Evolutionary conservation across 805 yeast species (phyloP), one percentile per base, ranked within the genome.

Genomic region (Tetrapisispora namnaoensis): DNA sequence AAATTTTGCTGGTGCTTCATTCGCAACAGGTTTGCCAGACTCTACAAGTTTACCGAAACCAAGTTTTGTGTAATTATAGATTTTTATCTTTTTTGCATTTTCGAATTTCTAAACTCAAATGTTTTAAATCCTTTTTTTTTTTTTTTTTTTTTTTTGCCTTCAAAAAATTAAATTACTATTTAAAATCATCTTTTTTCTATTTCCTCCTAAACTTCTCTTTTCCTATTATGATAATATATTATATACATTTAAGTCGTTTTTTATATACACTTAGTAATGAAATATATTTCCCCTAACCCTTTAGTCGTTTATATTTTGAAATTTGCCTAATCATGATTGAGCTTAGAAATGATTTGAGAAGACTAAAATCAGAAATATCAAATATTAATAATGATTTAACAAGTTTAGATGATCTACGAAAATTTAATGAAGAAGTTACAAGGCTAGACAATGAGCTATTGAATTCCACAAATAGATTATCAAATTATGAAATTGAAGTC

Each of bases 1-100:
- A n/a, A 18, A 27, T n/a, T 61, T 63, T 47, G 69, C 69, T 2
- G 69, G 69, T 45, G 69, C 67, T 10, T 63, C 69, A 0, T 65
- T 65, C 47, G 63, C 69, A 17, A 59, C 64, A 13, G 57, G 59
- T 46, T 54, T 58, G 18, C 69, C 69, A 16, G 55, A 59, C 24
- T 59, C 59, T 32, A 53, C 58, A 22, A 58, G 57, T 22, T 48
- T 65, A 36, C 69, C 69, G n/a, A 65, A 65, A 50, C 69, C 69
- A 44, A 39, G 44, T 36, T 38, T 40, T 43, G 24, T 48, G 17
- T 41, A 22, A 39, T 37, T n/a, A 22, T 3, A 20, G 14, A 11
- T 21, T 21, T 37, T 24, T 30, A 17, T 35, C 14, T 22, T 13
- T 32, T 42, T 42, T 32, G 28, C 30, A 24, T 44, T 27, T 37